A percentile compares a stretch with the other conserved stretches of the same genome.
These are phyloP conservation scores for Sporothrix curviconia DNA, from an alignment of 2,329 filamentous ascomycete genomes.

Conservation along the genomic window DNA sequence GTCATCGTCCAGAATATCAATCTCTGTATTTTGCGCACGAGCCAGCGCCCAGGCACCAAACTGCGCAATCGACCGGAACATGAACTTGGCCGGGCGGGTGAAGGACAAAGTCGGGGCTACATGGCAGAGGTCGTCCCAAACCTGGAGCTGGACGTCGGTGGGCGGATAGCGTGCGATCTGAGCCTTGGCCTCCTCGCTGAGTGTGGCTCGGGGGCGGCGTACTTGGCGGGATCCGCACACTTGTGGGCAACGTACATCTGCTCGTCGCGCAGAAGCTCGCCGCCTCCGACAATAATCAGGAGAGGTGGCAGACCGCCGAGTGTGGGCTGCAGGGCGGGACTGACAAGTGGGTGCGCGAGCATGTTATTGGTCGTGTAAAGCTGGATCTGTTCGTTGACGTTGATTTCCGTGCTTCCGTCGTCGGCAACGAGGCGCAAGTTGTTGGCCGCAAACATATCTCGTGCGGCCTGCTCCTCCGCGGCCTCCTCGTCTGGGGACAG, in stretches of 20 bases:
- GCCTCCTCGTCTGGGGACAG: slow-evolving; percentile 26
- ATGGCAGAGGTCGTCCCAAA: slow-evolving; percentile 94
- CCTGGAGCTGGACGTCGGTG: slow-evolving; percentile 87
- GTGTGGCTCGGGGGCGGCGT: slow-evolving; percentile 58
- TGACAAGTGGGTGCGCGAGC: slow-evolving; percentile 80
- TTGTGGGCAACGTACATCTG: slow-evolving; percentile 95
- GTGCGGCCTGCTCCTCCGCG: background rate
- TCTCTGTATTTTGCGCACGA: slow-evolving; percentile 68
- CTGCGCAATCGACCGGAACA: slow-evolving; percentile 88
- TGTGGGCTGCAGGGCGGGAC: slow-evolving; percentile 78
- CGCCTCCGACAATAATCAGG: slow-evolving; percentile 79
- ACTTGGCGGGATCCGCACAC: slow-evolving; percentile 73
- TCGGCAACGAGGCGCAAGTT: slow-evolving; percentile 24
- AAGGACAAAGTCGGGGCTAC: slow-evolving; percentile 91
- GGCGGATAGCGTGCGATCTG: slow-evolving; percentile 63
- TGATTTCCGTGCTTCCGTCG: slow-evolving; percentile 62
- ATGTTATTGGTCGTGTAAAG: slow-evolving; percentile 80
- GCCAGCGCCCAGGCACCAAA: slow-evolving; percentile 90
- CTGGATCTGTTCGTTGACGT: slow-evolving; percentile 88
- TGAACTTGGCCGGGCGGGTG: slow-evolving; percentile 89
- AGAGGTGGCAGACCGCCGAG: slow-evolving; percentile 85
- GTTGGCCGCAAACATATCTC: slow-evolving; percentile 28
- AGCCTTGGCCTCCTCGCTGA: slow-evolving; percentile 56
- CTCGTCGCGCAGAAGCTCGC: slow-evolving; percentile 84
- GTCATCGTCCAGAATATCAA: slow-evolving; percentile 77